Evolutionary conservation across 2,329 filamentous ascomycete genomes (phyloP), one percentile per base, ranked within the genome.

Genomic region (Cladophialophora bantiana): DNA sequence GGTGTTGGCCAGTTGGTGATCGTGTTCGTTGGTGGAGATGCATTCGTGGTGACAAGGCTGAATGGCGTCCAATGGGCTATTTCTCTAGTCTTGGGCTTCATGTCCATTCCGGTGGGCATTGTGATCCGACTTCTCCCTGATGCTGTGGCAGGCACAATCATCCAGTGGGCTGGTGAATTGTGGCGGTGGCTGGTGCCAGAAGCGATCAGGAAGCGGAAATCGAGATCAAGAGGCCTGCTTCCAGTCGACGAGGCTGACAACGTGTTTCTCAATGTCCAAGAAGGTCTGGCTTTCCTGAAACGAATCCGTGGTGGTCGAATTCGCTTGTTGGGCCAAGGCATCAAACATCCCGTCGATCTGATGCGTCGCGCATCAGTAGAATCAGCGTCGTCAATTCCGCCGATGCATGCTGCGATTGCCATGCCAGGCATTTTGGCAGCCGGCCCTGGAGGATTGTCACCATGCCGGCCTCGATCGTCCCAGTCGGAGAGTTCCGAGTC

Each of bases 221-320:
- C 38, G 42, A 18, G 65, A 52, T 12, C 70, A 68, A 10, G 32
- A 73, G 26, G 26, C 26, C 26, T 26, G 34, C 63, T 79, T 6
- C 77, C 78, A 57, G 73, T 80, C 31, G 71, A 76, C 59, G 75
- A 74, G 58, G 69, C 75, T 35, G 82, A 83, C 63, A 79, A 83
- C 36, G 77, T 76, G 63, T 76, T 90, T 45, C 82, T 87, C 68
- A 86, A 89, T 70, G 87, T 90, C 72, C 82, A 85, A 53, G 86
- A 89, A 70, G 86, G 90, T 71, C 81, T 90, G 50, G 83, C 83
- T n/a, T 89, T 89, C 78, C 83, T 89, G 74, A 87, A 88, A 75
- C 86, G 80, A 69, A 82, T 89, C 70, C 86, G 87, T 62, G 88
- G 88, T 59, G 88, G 88, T 40, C 86, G 88, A 60, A 80, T 90